phyloP scores from a whole-genome alignment of 768 basidiomycete species.

The Termitomyces sp. region DNA sequence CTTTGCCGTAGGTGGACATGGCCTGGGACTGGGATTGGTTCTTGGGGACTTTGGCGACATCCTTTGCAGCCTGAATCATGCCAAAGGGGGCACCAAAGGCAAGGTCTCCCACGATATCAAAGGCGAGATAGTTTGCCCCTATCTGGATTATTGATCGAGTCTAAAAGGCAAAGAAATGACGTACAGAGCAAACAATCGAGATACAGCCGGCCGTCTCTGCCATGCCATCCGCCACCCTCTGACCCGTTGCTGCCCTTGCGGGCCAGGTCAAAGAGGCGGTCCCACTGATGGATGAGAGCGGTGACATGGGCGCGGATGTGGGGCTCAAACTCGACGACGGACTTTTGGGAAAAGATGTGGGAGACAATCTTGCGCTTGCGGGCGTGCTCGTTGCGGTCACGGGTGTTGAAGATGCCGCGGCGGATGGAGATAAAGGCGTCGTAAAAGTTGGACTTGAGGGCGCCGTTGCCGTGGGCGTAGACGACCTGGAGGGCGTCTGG shows the following conservation, averaged over 20 bases:
- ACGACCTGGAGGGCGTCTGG: slow-evolving; percentile 71
- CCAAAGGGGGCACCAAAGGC: slow-evolving; percentile 88
- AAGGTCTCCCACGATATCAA: slow-evolving; percentile 79
- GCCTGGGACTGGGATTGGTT: slow-evolving; percentile 43
- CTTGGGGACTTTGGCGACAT: slow-evolving; percentile 64
- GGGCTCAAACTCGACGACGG: slow-evolving; percentile 81
- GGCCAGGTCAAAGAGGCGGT: slow-evolving; percentile 53
- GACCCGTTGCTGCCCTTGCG: slow-evolving; percentile 48
- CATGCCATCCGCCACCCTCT: slow-evolving; percentile 66
- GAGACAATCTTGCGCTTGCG: slow-evolving; percentile 91
- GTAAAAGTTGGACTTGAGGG: slow-evolving; percentile 74
- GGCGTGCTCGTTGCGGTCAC: slow-evolving; percentile 71
- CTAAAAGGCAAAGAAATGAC: slow-evolving; percentile 12
- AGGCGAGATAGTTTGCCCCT: slow-evolving; percentile 53
- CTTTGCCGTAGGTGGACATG: slow-evolving; percentile 50
- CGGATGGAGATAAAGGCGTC: slow-evolving; percentile 73
- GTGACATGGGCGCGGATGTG: slow-evolving; percentile 59
- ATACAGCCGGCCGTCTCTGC: slow-evolving; percentile 60
- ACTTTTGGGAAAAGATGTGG: slow-evolving; percentile 81
- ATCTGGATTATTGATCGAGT: background rate
- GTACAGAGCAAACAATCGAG: slow-evolving; percentile 68
- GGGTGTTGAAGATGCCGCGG: slow-evolving; percentile 74
- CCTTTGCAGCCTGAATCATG: slow-evolving; percentile 73
- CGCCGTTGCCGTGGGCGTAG: slow-evolving; percentile 83
- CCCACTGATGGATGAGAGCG: slow-evolving; percentile 69